Percentiles rank a stretch among this genome's conserved stretches.
phyloP scores from a whole-genome alignment of 2,329 filamentous ascomycete genomes.

The Thermomyces lanuginosus region DNA sequence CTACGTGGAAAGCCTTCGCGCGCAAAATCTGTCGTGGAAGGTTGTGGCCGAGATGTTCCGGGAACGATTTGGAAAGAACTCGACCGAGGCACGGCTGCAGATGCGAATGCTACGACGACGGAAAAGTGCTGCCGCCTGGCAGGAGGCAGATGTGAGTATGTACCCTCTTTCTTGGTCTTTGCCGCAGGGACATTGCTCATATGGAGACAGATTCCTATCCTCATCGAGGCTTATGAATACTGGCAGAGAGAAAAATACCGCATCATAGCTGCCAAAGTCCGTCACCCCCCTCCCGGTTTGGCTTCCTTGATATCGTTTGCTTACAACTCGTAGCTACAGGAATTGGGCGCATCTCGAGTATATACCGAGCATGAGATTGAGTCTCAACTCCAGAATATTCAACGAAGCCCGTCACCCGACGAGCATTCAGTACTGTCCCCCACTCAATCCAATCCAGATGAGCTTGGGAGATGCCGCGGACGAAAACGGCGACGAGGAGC shows the following conservation, averaged over 20 bases:
- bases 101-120: slow-evolving; percentile 26
- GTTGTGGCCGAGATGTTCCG: slow-evolving; percentile 21
- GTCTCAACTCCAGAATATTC: slow-evolving; percentile 16
- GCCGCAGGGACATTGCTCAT: no score
- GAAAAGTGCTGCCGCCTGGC: slow-evolving; percentile 22
- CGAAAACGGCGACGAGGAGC: no score
- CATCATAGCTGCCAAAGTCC: slow-evolving; percentile 24
- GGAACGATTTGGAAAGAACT: slow-evolving; percentile 22
- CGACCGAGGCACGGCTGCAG: slow-evolving; percentile 24
- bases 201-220: slow-evolving; percentile 21
- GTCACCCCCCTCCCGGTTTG: slow-evolving; percentile 3
- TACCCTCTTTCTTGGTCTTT: slow-evolving; percentile 6
- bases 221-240: slow-evolving; percentile 20
- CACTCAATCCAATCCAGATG: no score
- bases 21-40: slow-evolving; percentile 24
- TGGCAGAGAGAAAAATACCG: slow-evolving; percentile 25
- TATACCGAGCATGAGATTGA: slow-evolving; percentile 24
- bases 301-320: slow-evolving; percentile 1
- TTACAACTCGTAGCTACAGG: slow-evolving; percentile 15
- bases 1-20: slow-evolving; percentile 21
- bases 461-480: no score
- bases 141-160: slow-evolving; percentile 30
- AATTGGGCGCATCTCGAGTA: slow-evolving; percentile 17
- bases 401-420: slow-evolving; percentile 1
- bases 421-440: no score